Evolutionary conservation across 148 eudicot genomes (phyloP), one percentile per base, ranked within the genome.

Genomic region (Camellia lanceoleosa): DNA sequence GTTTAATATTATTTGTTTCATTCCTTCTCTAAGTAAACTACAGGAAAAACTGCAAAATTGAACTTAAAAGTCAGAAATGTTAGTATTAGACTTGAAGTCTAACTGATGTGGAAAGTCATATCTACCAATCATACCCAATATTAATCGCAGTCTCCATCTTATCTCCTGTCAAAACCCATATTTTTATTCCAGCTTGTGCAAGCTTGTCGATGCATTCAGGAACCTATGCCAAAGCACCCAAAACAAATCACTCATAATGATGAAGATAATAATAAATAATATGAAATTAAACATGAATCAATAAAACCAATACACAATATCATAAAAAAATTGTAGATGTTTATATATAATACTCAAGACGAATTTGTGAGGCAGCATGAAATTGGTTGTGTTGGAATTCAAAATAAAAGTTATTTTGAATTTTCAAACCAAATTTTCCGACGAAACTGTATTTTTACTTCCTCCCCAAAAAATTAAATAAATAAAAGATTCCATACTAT

Each of bases 101-200:
- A 61, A 51, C 38, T 56, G 71, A 81, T 55, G 52, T 30, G 16
- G 13, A 9, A 80, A 61, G 20, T 23, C 74, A 55, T 64, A 73
- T 51, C 14, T 59, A 80, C 59, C 9, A 56, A 38, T 5, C 82
- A 77, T 87, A 91, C 91, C 95, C 92, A 47, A 91, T 86, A 71
- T 90, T 91, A 49, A 91, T 88, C 12, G 95, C 92, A 15, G 95
- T 91, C 83, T 91, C 95, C 90, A 89, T 89, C 82, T 91, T 91
- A 67, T 89, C 94, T 69, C 94, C 94, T 5, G 94, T 91, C 75
- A 91, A 77, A 73, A 91, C 92, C 94, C 94, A 91, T 61, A 91
- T 73, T 78, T 89, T 89, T 59, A 91, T 85, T 49, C 94, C 94
- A 68, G 94, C 94, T 81, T 84, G 88, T 23, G 91, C 89, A n/a